A percentile compares a stretch with the other conserved stretches of the same genome.
Conservation (phyloP, 352 stramenopile species). For the Globisporangium heterothallicum region DNA sequence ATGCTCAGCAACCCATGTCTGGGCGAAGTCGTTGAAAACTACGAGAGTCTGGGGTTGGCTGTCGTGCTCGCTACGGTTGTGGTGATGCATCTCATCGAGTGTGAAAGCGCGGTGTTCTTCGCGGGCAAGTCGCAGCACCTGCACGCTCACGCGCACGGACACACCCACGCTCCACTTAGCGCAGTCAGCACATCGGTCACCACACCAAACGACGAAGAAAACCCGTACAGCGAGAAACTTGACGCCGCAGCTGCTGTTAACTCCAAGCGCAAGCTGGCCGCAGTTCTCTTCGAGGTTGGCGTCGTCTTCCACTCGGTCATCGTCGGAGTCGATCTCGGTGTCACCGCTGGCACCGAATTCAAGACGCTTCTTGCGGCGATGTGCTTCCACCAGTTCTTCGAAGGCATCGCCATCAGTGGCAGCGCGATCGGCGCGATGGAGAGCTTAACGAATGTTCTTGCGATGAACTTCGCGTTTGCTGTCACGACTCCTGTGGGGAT, state of each 20-base stretch:
- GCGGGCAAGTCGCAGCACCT: constrained; percentile 18
- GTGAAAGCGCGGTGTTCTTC: constrained; percentile 54
- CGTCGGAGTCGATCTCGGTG: constrained; percentile 54
- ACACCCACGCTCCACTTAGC: constrained; percentile 19
- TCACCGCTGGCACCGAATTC: constrained; percentile 42
- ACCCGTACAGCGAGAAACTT: neutral
- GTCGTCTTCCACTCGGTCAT: constrained; percentile 70
- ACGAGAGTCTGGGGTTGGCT: constrained; percentile 43
- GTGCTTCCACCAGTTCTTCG: constrained; percentile 78
- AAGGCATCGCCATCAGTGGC: constrained; percentile 53
- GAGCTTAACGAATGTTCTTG: constrained; percentile 30
- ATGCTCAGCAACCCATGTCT: constrained; percentile 57
- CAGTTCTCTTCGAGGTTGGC: constrained; percentile 45
- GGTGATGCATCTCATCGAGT: constrained; percentile 67
- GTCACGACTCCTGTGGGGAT: constrained; percentile 51
- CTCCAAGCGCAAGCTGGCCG: constrained; percentile 28
- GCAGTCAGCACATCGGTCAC: neutral
- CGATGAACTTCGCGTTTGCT: constrained; percentile 45
- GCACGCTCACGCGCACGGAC: constrained; percentile 20
- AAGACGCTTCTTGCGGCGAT: constrained; percentile 56
- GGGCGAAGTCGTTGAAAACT: constrained; percentile 37
- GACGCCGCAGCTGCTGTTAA: constrained; percentile 9
- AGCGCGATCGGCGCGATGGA: constrained; percentile 36
- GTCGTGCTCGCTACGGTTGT: constrained; percentile 58
- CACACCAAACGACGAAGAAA: constrained; percentile 6